Conservation (phyloP, 441 rosid genomes). For the Cnidoscolus chayamansa region DNA sequence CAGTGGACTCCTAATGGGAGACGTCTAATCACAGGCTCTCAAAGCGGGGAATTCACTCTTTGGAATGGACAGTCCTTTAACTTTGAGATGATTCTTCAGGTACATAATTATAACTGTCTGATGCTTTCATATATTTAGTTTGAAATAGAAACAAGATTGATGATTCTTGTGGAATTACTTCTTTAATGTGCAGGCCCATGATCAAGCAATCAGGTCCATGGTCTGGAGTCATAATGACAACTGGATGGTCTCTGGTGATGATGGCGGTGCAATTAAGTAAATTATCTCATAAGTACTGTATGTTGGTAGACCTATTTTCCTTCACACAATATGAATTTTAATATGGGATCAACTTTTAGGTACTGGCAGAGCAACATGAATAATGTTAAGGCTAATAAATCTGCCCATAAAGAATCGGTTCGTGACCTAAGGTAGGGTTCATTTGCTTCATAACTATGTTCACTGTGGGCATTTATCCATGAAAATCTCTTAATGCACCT, state of each 20-base stretch:
- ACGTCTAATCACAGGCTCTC: conserved; percentile 94
- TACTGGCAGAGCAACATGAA: conserved; percentile 99
- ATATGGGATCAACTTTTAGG: conserved; percentile 37
- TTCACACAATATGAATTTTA: conserved; percentile 11
- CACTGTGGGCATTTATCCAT: background rate
- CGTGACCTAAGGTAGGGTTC: conserved; percentile 70
- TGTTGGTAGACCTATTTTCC: background rate
- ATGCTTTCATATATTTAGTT: conserved; percentile 8
- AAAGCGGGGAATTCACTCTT: conserved; percentile 95
- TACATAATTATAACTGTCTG: conserved; percentile 22
- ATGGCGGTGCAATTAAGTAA: conserved; percentile 93
- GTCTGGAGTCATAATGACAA: conserved; percentile 97
- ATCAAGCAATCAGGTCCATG: conserved; percentile 96
- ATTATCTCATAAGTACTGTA: conserved; percentile 14
- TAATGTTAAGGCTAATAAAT: conserved; percentile 89
- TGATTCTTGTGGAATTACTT: conserved; percentile 9
- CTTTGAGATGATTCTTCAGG: conserved; percentile 98
- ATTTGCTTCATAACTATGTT: background rate
- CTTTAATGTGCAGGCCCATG: conserved; percentile 74
- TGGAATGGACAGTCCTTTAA: conserved; percentile 99
- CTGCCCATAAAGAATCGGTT: conserved; percentile 96
- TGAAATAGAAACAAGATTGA: conserved; percentile 3
- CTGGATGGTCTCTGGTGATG: conserved; percentile 99
- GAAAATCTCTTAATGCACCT: conserved; percentile 20
- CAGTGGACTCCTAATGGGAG: conserved; percentile 99